Base-by-base conservation (phyloP, 169 alveolate species). In the Eimeria sp. region DNA sequence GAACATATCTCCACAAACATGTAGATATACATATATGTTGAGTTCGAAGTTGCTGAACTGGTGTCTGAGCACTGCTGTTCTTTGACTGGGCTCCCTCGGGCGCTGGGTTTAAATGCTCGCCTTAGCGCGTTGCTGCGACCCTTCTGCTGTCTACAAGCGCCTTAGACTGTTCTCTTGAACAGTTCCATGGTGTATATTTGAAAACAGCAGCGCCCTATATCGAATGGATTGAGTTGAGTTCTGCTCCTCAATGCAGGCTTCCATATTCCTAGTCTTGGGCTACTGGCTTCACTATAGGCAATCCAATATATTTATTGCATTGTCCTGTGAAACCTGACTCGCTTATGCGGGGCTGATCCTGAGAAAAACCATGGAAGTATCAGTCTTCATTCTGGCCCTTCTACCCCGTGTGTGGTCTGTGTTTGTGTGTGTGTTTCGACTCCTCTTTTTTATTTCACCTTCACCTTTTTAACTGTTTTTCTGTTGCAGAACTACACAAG, bases 401-500 rank as follows among this genome's bases (percentile, higher is more conserved):
- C 14, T 40, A 14, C 1, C 23, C 20, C 2, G 62, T 40, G 30
- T 14, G 2, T 37, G 60, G 40, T 20, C 3, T 78, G 10, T 49
- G 64, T 23, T 23, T 78, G 40, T 40, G n/a, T n/a, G n/a, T 33
- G 30, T 76, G 33, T 25, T 78, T 43, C 27, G 4, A 46, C 10
- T 78, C 43, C 37, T 77, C 18, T 27, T n/a, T 49, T 33, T 13
- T 27, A 30, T 40, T 14, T 71, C 40, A 2, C 60, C 25, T 4
- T 10, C 13, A 25, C 20, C 20, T 27, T 37, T 78, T 77, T 60
- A 68, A 14, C 4, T 72, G 90, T 91, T 33, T 58, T 11, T 74
- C 49, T 3, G 18, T 18, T 68, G 14, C 96, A 96, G 97, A 99
- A 98, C 98, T 99, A 91, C 99, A 99, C 99, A 99, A 99, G 98